Evolutionary conservation across 495 filamentous ascomycete species (phyloP).

Genomic region (Aspergillus biplanus): DNA sequence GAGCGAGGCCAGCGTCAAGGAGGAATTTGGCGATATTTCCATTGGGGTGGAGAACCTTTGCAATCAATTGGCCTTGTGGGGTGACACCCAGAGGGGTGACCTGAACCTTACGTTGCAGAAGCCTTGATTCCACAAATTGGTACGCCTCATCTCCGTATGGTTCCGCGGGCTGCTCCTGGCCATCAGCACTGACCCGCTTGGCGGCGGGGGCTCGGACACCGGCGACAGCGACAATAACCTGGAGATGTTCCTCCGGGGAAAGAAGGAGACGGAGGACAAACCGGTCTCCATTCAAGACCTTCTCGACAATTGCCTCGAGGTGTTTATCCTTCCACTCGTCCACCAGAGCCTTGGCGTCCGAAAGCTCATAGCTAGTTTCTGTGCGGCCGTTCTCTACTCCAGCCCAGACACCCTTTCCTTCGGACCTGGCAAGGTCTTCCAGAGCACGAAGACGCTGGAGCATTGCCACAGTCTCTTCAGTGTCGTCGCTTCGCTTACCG

Average conservation of each 20-base stretch:
- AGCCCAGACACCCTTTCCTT: slow-evolving; percentile 78
- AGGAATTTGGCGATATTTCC: slow-evolving; percentile 91
- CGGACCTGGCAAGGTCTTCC: slow-evolving; percentile 79
- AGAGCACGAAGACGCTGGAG: slow-evolving; percentile 75
- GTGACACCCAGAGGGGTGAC: slow-evolving; percentile 82
- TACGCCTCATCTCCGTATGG: slow-evolving; percentile 85
- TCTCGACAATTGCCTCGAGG: slow-evolving; percentile 82
- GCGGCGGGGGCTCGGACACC: slow-evolving; percentile 87
- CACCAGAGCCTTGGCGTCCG: slow-evolving; percentile 70
- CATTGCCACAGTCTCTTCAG: slow-evolving; percentile 67
- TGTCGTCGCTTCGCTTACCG: slow-evolving; percentile 78
- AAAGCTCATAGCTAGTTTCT: slow-evolving; percentile 77
- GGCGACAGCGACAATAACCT: slow-evolving; percentile 84
- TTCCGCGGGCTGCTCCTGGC: slow-evolving; percentile 80
- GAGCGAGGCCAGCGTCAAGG: slow-evolving; percentile 83
- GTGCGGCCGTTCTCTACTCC: slow-evolving; percentile 60
- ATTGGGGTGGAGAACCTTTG: slow-evolving; percentile 78
- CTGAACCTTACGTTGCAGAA: slow-evolving; percentile 84
- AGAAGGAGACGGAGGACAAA: slow-evolving; percentile 81
- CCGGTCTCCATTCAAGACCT: slow-evolving; percentile 87
- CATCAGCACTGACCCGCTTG: slow-evolving; percentile 76
- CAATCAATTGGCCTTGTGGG: slow-evolving; percentile 83
- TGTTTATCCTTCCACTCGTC: slow-evolving; percentile 76
- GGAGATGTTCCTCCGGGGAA: slow-evolving; percentile 75
- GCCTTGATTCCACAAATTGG: slow-evolving; percentile 78